Conservation (phyloP, 148 eudicot species). For the Rhododendron griersonianum region DNA sequence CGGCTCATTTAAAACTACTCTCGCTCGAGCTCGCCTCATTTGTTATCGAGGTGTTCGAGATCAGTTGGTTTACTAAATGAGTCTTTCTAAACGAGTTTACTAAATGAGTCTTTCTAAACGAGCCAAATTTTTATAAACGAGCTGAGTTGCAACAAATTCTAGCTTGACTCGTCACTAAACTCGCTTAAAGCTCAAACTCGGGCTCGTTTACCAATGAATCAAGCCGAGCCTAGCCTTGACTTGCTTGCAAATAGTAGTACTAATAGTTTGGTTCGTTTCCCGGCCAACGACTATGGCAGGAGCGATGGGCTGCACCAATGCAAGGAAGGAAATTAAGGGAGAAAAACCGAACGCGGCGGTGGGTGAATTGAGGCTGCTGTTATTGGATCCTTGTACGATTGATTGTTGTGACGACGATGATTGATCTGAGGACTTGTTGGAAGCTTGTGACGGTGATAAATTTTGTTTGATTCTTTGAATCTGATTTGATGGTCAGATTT, state of each 20-base stretch:
- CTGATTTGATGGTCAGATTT: neutral
- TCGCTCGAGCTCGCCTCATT: neutral
- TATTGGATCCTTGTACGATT: too few species aligned
- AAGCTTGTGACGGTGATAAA: too few species aligned
- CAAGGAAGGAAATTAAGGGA: neutral
- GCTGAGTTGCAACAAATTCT: neutral
- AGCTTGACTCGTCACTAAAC: neutral
- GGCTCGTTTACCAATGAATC: neutral
- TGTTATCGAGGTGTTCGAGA: neutral
- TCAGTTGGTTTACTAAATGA: neutral
- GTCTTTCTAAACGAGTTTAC: neutral
- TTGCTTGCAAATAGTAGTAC: neutral
- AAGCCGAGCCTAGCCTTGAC: neutral
- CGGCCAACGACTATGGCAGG: neutral
- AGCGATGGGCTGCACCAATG: neutral
- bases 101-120: neutral
- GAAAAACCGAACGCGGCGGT: too few species aligned
- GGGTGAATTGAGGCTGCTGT: neutral
- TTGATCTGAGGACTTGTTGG: too few species aligned
- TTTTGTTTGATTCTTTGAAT: neutral
- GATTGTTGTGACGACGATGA: too few species aligned
- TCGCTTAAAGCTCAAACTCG: too few species aligned
- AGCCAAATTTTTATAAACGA: neutral
- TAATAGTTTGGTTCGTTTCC: neutral
- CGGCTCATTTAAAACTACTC: neutral